Conservation (phyloP, 2,329 filamentous ascomycete genomes). For the Xylariaceae sp. region DNA sequence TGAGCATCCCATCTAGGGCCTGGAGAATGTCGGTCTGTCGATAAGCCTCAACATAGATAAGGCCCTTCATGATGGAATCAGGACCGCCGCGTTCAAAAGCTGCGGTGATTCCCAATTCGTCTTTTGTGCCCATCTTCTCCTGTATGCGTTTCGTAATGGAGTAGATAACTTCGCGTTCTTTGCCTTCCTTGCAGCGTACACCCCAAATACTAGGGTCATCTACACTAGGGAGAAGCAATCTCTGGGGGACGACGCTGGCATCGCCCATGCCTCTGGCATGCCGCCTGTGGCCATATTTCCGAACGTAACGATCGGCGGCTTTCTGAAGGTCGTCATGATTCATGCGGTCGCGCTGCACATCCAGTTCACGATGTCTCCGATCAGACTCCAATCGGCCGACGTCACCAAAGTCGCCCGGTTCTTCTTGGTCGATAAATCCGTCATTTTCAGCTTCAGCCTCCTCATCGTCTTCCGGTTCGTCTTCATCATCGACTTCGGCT, state of each 20-base stretch:
- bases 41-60: slow-evolving; percentile 90
- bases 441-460: slow-evolving; percentile 87
- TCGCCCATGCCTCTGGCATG: slow-evolving; percentile 60
- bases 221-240: slow-evolving; percentile 82
- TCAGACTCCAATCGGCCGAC: slow-evolving; percentile 80
- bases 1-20: slow-evolving; percentile 76
- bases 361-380: slow-evolving; percentile 86
- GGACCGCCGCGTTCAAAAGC: slow-evolving; percentile 84
- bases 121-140: slow-evolving; percentile 70
- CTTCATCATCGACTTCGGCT: slow-evolving; percentile 95
- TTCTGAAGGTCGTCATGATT: slow-evolving; percentile 89
- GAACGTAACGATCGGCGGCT: slow-evolving; percentile 79
- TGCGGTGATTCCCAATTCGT: slow-evolving; percentile 77
- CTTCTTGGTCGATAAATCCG: slow-evolving; percentile 81
- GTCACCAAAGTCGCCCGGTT: slow-evolving; percentile 83
- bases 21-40: slow-evolving; percentile 79
- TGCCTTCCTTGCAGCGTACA: slow-evolving; percentile 87
- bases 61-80: slow-evolving; percentile 80
- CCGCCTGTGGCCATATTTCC: slow-evolving; percentile 74
- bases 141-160: slow-evolving; percentile 84
- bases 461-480: slow-evolving; percentile 82
- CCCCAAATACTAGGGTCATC: slow-evolving; percentile 96
- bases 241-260: slow-evolving; percentile 73
- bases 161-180: slow-evolving; percentile 87
- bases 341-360: slow-evolving; percentile 82